Evolutionary conservation across 1,284 basidiomycete species (phyloP).

Genomic region (Rhodotorula sp.): DNA sequence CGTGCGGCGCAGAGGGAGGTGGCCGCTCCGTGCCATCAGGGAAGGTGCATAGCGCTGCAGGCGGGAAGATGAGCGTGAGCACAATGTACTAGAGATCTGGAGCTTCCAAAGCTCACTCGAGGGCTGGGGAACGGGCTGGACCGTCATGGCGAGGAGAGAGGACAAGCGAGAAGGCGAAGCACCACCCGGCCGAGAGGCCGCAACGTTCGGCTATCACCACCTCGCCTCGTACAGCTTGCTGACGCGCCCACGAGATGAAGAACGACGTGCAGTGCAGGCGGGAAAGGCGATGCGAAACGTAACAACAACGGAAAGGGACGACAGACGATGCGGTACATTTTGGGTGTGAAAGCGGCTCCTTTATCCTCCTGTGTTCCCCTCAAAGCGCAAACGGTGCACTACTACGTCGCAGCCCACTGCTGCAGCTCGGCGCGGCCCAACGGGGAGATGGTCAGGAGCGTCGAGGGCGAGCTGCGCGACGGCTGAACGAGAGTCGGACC

Average conservation of each 20-base stretch:
- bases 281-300: too few species aligned
- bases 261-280: too few species aligned
- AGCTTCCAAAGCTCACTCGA: not conserved
- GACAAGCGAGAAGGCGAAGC: not conserved
- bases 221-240: too few species aligned
- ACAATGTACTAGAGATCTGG: too few species aligned
- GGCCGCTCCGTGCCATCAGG: constrained; percentile 1
- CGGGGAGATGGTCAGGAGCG: not conserved
- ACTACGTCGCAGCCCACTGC: not conserved
- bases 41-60: not conserved
- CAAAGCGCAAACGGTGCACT: too few species aligned
- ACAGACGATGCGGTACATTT: too few species aligned
- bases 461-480: not conserved
- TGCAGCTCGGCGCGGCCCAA: not conserved
- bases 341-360: too few species aligned
- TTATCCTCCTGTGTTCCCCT: too few species aligned
- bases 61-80: not conserved
- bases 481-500: too few species aligned
- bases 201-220: not conserved
- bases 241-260: too few species aligned
- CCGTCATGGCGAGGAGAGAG: not conserved
- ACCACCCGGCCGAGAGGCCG: not conserved
- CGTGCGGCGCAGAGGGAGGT: not conserved
- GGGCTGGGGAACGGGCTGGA: not conserved
- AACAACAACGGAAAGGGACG: too few species aligned